Evolutionary conservation across 345 rosid genomes (phyloP), one percentile per base, ranked within the genome.

Genomic region (Rhizophora mangle): DNA sequence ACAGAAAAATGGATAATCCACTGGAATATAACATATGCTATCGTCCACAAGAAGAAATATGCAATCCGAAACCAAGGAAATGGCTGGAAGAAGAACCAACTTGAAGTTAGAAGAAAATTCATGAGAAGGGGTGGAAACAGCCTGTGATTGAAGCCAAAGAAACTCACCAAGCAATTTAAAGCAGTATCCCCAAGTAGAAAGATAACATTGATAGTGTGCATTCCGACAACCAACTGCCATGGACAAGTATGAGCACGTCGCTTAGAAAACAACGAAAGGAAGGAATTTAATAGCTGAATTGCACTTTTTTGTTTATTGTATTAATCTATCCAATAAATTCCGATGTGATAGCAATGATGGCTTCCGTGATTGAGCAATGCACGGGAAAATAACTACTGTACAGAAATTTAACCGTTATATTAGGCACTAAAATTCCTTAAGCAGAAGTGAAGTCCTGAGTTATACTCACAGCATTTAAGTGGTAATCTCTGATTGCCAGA

Each of bases 31-130:
- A 90, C 96, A 78, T 84, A 95, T n/a, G 65, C 67, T 75, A 88
- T 80, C 1, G 98, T 92, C 99, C 98, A 95, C 1, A 76, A 62
- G 84, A 89, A 83, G 87, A 92, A 89, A 81, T 95, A 95, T 13
- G 98, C 93, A 20, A 92, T 86, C 62, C 99, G 86, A 68, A 95
- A 95, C 76, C 83, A 71, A 24, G 99, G 98, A 70, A 95, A 95
- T 49, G 82, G 77, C 99, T 95, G 92, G n/a, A 76, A 32, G 58
- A 60, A 51, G 57, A 66, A 37, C 18, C 31, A 34, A 36, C 27
- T 22, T 16, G 13, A 34, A 39, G 2, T 68, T 39, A 65, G 27
- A 46, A 54, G 31, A 20, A 24, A 27, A 15, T 31, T 16, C 52
- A 49, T 49, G n/a, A 22, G 32, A 63, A 43, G 64, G 64, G 27